phyloP scores from a whole-genome alignment of 306 rosid genomes.

The Glycine tomentella region DNA sequence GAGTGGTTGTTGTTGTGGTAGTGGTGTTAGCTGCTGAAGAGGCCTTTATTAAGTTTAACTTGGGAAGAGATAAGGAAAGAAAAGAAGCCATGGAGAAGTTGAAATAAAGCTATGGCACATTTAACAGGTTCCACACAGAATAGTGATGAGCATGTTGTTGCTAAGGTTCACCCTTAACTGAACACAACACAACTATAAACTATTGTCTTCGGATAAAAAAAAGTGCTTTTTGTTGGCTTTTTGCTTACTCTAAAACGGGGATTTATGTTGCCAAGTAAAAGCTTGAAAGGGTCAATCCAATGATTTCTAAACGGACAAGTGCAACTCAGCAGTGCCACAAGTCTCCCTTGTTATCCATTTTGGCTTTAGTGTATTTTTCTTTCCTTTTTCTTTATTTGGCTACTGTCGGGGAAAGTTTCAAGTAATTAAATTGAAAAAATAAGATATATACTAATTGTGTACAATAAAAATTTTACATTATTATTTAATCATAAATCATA shows the following conservation, averaged over 20 bases:
- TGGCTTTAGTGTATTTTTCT: neutral
- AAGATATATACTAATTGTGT: too few species aligned
- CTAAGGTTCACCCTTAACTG: conserved; percentile 58
- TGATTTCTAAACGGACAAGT: conserved; percentile 11
- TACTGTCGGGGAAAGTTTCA: neutral
- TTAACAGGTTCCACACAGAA: conserved; percentile 63
- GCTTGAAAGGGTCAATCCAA: conserved; percentile 24
- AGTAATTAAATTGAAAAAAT: neutral
- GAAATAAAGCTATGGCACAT: conserved; percentile 39
- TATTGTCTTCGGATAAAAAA: conserved; percentile 43
- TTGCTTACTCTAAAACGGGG: conserved; percentile 23
- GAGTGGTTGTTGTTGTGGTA: conserved; percentile 40
- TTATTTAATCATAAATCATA: too few species aligned
- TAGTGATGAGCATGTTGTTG: conserved; percentile 47
- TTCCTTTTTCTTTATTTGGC: neutral
- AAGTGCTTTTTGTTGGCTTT: conserved; percentile 9
- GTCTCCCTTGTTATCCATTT: conserved; percentile 48
- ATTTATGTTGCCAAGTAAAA: conserved; percentile 18
- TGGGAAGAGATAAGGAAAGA: conserved; percentile 83
- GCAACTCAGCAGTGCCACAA: conserved; percentile 43
- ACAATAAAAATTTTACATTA: too few species aligned
- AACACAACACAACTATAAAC: conserved; percentile 9
- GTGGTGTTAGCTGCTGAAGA: conserved; percentile 50
- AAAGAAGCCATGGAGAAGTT: conserved; percentile 77
- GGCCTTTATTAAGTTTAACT: conserved; percentile 61